Base-by-base conservation (phyloP, 805 yeast species). In the Pichia scutulata region DNA sequence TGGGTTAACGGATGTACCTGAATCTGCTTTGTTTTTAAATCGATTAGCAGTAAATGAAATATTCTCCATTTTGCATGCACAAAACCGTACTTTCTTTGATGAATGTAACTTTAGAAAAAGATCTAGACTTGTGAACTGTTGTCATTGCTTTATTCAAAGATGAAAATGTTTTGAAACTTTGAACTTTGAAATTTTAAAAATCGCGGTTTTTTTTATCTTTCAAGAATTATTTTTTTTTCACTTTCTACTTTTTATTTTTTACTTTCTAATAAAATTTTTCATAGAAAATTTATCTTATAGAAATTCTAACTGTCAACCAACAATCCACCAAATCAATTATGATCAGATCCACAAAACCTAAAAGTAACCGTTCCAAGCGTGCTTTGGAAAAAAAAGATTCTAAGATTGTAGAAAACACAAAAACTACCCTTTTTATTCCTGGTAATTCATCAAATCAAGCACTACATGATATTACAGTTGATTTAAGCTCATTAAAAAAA, bases 341-440 rank as follows among this genome's bases (percentile, higher is more conserved):
- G 72, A 69, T 69, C 54, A 69, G 77, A 75, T 66, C 75, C 43
- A 72, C 84, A 43, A 84, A 89, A 59, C 98, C 99, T 37, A 90
- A 89, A 72, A 93, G 84, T 64, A 96, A 96, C 49, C 89, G 98
- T 64, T 80, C 97, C 50, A 93, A 93, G 73, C 82, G 99, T 69
- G 98, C 96, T 7, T 66, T 90, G 56, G 96, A 89, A 55, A 85
- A 86, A 61, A 84, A 81, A 60, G 96, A 89, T 61, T 80, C 97
- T 48, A 92, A 89, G 70, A 68, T 89, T 44, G 85, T 85, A 9
- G 99, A 93, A 67, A 90, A 93, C 68, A 81, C 84, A 55, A 93
- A 93, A 69, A 78, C 81, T 49, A 97, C 97, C 0, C 75, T 93
- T 51, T 93, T 93, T 61, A 82, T 93, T 42, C 96, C 97, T 19